Base-by-base conservation (phyloP, 495 filamentous ascomycete genomes). In the Penicillium verhagenii region DNA sequence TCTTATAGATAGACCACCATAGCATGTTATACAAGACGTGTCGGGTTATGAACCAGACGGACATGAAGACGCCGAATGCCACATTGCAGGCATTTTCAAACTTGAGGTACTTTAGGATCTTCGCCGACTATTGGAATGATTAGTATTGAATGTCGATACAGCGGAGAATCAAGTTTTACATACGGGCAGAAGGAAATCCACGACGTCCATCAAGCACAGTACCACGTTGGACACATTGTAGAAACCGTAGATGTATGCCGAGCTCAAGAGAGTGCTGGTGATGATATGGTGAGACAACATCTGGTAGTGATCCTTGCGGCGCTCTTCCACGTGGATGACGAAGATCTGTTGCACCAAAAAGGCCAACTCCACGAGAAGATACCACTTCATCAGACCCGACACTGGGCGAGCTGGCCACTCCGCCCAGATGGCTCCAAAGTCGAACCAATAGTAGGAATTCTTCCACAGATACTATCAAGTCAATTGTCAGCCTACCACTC, bases 201-300 rank as follows among this genome's bases (percentile, higher is more conserved):
- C 90, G 37, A 96, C 79, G 63, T 98, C 94, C 94, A 97, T 97
- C 54, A 94, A 73, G 37, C 88, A 88, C 56, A 98, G 75, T 56
- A 97, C 91, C 43, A 96, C 81, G 62, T 92, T 94, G 45, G 91
- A 92, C 28, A 96, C 91, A 45, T 87, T 86, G 23, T 86, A 92
- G 63, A 91, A 84, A 61, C 88, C 84, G 62, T 92, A 95, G 56
- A 85, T 80, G 65, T 97, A 98, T 42, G 86, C 90, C 13, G 81
- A 78, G 59, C 85, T 84, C 47, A 97, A 84, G 39, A 98, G 80
- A 18, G 77, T 75, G 69, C 86, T 88, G 19, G 94, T 98, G 63
- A 97, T 84, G 61, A 96, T 82, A 69, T 98, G 94, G 70, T 98
- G 94, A 10, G 85, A 86, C 53, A 97, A 85, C 95, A 96, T 97